Evolutionary conservation across 1,139 yeast species (phyloP), one percentile per base, ranked within the genome.

Genomic region (Meyerozyma guilliermondii): DNA sequence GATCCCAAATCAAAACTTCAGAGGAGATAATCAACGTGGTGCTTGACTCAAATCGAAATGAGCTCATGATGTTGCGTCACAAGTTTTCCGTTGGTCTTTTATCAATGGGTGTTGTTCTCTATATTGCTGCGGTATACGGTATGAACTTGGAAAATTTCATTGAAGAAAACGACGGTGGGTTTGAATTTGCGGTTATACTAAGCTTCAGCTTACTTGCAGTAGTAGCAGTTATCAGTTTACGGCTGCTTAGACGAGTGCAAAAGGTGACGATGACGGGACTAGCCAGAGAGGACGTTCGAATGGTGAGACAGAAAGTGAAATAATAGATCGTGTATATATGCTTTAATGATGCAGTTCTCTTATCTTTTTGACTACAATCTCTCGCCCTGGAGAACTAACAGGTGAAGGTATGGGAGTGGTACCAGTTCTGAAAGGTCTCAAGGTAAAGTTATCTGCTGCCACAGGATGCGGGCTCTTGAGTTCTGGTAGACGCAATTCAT

Each of bases 11-110:
- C 31, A 68, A 62, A 48, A 70, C 76, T 10, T 69, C 74, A 4
- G 76, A 72, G 47, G 78, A 72, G 47, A 70, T 72, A 45, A 71
- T 72, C 34, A 68, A 68, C 43, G 68, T 71, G 40, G 72, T 71
- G 14, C 55, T 72, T 45, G 78, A 72, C 45, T 66, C 77, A 3
- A 72, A 72, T 50, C 56, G 78, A 52, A 72, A 72, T 48, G 77
- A 72, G 47, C 60, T 72, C 46, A 72, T 72, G 78, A 55, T 72
- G 34, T 54, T 72, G 34, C 75, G 77, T 0, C 57, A 72, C 46
- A 68, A 67, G 49, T 70, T 67, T 40, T 68, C 72, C 14, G 62
- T 70, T 5, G 76, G 76, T 1, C 51, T 72, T 26, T 52, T 72
- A 24, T 65, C 76, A 3, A 60, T 70, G 63, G 75, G 73, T 6